Percentiles rank a stretch among this genome's conserved stretches.
Conservation (phyloP, 768 basidiomycete species). For the Termitomyces sp. region DNA sequence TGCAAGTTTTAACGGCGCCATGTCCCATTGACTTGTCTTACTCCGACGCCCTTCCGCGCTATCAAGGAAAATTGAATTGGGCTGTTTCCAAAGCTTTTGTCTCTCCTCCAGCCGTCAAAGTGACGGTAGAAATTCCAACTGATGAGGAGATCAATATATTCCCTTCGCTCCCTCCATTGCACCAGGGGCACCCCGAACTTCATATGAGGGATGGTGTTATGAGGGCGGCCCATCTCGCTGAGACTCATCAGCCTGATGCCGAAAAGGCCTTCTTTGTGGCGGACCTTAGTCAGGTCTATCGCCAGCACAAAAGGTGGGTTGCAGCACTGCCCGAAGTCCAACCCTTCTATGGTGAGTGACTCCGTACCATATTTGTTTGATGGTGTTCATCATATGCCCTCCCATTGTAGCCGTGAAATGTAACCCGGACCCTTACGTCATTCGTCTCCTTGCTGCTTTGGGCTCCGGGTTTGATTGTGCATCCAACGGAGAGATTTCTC, state of each 20-base stretch:
- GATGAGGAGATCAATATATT: conserved; percentile 39
- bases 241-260: conserved; percentile 58
- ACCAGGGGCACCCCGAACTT: conserved; percentile 62
- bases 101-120: conserved; percentile 48
- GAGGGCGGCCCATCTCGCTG: conserved; percentile 46
- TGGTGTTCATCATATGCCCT: conserved; percentile 3
- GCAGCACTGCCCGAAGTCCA: conserved; percentile 75
- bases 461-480: conserved; percentile 98
- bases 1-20: conserved; percentile 40
- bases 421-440: conserved; percentile 94
- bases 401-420: conserved; percentile 80
- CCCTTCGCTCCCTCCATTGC: conserved; percentile 60
- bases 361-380: background rate
- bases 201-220: conserved; percentile 78
- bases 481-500: conserved; percentile 86
- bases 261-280: conserved; percentile 97
- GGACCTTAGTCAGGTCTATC: conserved; percentile 84
- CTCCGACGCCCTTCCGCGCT: conserved; percentile 16
- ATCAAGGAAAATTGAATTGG: conserved; percentile 45
- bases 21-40: conserved; percentile 28
- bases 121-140: conserved; percentile 13
- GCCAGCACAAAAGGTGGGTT: conserved; percentile 81
- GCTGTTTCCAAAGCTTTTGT: conserved; percentile 29
- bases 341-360: conserved; percentile 81
- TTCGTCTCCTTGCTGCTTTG: conserved; percentile 83